phyloP scores from a whole-genome alignment of 1,284 basidiomycete species.

The Trametes pubescens region DNA sequence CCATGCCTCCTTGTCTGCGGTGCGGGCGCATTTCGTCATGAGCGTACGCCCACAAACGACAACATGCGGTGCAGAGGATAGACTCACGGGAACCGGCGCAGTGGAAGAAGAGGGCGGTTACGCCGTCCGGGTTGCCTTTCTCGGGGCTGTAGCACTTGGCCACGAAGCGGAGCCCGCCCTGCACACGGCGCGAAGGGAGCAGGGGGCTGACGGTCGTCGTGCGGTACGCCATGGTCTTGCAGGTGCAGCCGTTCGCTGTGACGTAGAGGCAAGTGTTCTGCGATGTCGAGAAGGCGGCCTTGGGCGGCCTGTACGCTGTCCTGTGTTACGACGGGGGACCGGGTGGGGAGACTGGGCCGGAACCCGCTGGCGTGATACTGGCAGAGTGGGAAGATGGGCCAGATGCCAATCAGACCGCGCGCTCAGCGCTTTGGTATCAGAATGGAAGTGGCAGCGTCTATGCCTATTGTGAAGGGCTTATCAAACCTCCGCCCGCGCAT shows the following conservation, averaged over 20 bases:
- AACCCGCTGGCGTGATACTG: constrained; percentile 9
- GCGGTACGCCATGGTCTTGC: constrained; percentile 12
- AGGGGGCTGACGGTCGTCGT: constrained; percentile 17
- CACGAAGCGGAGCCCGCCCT: constrained; percentile 14
- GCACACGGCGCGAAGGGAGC: constrained; percentile 7
- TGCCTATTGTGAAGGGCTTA: not conserved
- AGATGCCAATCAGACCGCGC: not conserved
- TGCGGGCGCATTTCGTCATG: not conserved
- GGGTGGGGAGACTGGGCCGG: not conserved
- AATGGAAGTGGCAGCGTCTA: constrained; percentile 5
- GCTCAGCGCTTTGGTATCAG: not conserved
- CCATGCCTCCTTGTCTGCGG: constrained; percentile 23
- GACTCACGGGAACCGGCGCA: constrained; percentile 24
- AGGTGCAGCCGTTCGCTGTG: not conserved
- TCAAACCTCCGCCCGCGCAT: constrained; percentile 2
- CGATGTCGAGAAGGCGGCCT: not conserved
- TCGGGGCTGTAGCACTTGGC: constrained; percentile 21
- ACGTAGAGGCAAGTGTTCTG: not conserved
- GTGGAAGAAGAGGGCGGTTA: constrained; percentile 25
- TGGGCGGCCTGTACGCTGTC: not conserved
- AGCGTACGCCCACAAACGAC: not conserved
- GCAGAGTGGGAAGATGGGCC: not conserved
- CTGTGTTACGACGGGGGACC: constrained; percentile 4
- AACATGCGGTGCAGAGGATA: not conserved
- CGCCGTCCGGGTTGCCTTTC: constrained; percentile 15